phyloP scores from a whole-genome alignment of 1,284 basidiomycete species.

The Cerrena zonata region DNA sequence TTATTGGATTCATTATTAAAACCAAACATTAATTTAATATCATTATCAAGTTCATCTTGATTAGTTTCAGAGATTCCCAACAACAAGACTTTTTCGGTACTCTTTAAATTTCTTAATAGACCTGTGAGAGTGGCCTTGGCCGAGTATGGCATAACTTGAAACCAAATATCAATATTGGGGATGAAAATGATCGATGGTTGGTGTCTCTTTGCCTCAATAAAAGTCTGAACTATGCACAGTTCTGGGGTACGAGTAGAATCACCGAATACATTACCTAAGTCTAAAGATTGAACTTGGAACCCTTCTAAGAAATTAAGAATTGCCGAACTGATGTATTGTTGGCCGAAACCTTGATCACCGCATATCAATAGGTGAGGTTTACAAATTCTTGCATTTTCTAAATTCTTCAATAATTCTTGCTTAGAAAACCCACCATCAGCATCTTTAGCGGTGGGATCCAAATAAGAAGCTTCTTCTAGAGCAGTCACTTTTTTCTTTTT shows the following conservation, averaged over 20 bases:
- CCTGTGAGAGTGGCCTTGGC: too few species aligned
- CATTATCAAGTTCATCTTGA: too few species aligned
- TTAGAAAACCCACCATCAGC: conserved; percentile 77
- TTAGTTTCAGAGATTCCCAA: too few species aligned
- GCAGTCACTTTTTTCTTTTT: conserved; percentile 71
- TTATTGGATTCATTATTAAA: conserved; percentile 75
- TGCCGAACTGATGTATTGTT: conserved; percentile 84
- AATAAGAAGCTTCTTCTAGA: conserved; percentile 91
- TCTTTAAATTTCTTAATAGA: too few species aligned
- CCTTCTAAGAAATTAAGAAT: conserved; percentile 92
- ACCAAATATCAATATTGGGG: conserved; percentile 85
- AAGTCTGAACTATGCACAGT: conserved; percentile 91
- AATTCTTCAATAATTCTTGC: too few species aligned
- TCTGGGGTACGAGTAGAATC: conserved; percentile 89
- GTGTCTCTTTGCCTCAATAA: conserved; percentile 94
- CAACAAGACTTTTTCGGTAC: too few species aligned
- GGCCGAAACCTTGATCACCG: conserved; percentile 85
- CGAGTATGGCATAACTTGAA: conserved; percentile 86
- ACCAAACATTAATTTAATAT: too few species aligned
- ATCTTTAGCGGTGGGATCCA: conserved; percentile 69
- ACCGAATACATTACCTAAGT: conserved; percentile 82
- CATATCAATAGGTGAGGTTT: conserved; percentile 73
- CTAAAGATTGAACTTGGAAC: conserved; percentile 89
- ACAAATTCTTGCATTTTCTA: conserved; percentile 65
- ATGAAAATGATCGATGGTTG: conserved; percentile 96